Base-by-base conservation (phyloP, 495 filamentous ascomycete species). In the Stereocaulon alpinum region DNA sequence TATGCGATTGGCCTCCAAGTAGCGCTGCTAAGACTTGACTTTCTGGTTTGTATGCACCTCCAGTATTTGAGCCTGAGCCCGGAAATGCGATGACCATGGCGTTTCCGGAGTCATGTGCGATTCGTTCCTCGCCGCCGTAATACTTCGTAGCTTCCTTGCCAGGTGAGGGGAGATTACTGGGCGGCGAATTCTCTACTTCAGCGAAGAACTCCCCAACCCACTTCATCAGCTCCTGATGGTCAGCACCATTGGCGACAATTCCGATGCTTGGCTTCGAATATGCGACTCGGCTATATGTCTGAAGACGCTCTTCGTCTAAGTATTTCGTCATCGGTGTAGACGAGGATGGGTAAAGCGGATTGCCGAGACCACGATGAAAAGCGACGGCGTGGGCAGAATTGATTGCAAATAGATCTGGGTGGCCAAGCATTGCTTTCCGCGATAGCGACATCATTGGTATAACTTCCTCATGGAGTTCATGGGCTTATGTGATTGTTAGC, bases 181-280 rank as follows among this genome's bases (percentile, higher is more conserved):
- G 63, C 45, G 68, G 65, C 62, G 64, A 69, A 22, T 73, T 60
- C 24, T 77, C 74, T 22, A 82, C 76, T 45, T 73, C 71, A 61
- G 74, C 74, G 80, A 96, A 95, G 81, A 96, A 95, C 63, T 95
- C 83, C 64, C 84, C 82, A 56, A 91, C 86, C 93, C 93, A 99
- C 77, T 93, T 96, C 68, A 78, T 76, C 45, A 99, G 76, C 24
- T 89, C 85, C 24, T 76, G 71, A 43, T 88, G 81, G 63, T 83
- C 82, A 57, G 89, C 84, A 49, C 93, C 94, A 62, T 93, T 93
- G 67, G 88, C 87, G 61, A 98, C 85, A 41, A 98, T 76, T 58
- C 91, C 88, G 63, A 97, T 85, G 73, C 94, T 96, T 65, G 85
- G 72, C 80, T 94, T 96, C 64, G 82, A 75, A 71, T 92, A 97